Evolutionary conservation across 768 basidiomycete species (phyloP), one percentile per base, ranked within the genome.

Genomic region (Russula olivacea): DNA sequence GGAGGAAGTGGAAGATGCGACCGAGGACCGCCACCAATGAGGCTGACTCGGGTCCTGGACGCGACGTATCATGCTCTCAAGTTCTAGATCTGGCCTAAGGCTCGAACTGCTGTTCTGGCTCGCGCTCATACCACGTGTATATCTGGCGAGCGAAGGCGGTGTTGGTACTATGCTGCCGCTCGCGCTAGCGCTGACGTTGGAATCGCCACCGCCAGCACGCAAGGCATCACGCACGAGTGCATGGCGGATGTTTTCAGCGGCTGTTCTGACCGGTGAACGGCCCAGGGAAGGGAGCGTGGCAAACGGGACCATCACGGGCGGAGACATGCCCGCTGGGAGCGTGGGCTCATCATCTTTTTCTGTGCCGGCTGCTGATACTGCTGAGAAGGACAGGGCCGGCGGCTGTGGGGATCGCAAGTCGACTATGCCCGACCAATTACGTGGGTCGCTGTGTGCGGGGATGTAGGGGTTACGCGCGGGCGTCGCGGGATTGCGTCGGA

Each of bases 371-470:
- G 75, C 10, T 17, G 36, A 40, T 36, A 79, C 59, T 71, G 75
- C 10, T 17, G 36, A 40, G 2, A 58, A 25, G 30, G 59, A n/a
- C 17, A 34, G 23, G 19, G 82, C 83, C 23, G 75, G 68, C 25
- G 75, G 69, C 19, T 81, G 74, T 32, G 78, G 76, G 7, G 61
- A 47, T 19, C 80, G 78, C 3, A 91, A 80, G 73, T 95, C 83
- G 38, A 91, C 86, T 38, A 93, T 73, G 11, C 89, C 89, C 68
- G 81, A 81, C 88, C 89, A 91, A 17, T 84, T 74, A 11, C 75
- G 72, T 2, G 85, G 80, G 7, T 79, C 71, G 2, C 75, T 74
- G 53, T 80, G 77, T 4, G 78, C 71, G 0, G 85, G 79, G 8
- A 89, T 77, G 70, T 87, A 85, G 1, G 86, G 84, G 61, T 88